Conservation (phyloP, 176 grass and related monocot genomes). For the Cocos nucifera region DNA sequence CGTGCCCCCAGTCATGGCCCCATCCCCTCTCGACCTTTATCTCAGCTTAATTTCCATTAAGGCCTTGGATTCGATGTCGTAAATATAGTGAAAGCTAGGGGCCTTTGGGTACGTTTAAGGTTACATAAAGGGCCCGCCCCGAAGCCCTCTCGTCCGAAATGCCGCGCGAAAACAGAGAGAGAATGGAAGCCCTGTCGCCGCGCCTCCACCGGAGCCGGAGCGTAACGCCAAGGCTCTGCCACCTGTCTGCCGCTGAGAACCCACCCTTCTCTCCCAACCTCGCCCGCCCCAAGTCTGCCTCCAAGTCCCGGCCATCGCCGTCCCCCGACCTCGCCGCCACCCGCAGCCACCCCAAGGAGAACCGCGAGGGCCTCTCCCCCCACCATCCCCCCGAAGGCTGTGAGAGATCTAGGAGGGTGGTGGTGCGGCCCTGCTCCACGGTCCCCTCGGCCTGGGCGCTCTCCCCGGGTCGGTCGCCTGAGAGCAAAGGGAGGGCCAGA, state of each 20-base stretch:
- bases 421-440: too few relatives aligned
- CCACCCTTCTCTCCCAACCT: too few relatives aligned
- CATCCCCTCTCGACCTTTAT: conserved; percentile 32
- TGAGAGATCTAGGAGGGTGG: conserved; percentile 9
- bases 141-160: not conserved
- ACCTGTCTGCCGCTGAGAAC: too few relatives aligned
- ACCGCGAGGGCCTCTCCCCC: conserved; percentile 8
- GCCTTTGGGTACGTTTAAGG: too few relatives aligned
- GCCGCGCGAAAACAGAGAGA: not conserved
- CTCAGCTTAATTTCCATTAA: conserved; percentile 5
- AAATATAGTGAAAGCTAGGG: too few relatives aligned
- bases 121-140: too few relatives aligned
- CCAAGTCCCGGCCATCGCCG: not conserved
- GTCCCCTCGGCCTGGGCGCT: conserved; percentile 25
- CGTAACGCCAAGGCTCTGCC: too few relatives aligned
- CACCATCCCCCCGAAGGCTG: conserved; percentile 6
- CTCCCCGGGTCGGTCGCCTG: conserved; percentile 15
- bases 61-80: too few relatives aligned
- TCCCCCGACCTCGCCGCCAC: not conserved
- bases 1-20: conserved; percentile 18
- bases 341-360: conserved; percentile 21
- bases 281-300: not conserved
- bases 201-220: too few relatives aligned
- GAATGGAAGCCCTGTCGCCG: not conserved
- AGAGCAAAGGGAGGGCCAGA: conserved; percentile 2